phyloP scores from a whole-genome alignment of 345 rosid species.

The Syzygium grande region DNA sequence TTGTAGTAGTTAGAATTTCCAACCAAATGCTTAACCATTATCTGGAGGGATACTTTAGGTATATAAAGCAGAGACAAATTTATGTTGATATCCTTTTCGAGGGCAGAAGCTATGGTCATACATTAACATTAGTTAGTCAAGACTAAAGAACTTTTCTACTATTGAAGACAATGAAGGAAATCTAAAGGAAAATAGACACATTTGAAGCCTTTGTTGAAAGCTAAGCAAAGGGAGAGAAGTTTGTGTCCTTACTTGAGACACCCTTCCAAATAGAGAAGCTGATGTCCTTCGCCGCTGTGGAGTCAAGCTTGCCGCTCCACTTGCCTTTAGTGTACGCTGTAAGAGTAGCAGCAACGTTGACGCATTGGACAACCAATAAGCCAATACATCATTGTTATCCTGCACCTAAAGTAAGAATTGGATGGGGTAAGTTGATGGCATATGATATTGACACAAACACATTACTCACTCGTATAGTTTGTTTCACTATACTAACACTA shows the following conservation, averaged over 20 bases:
- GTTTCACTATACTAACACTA: slow-evolving; percentile 5
- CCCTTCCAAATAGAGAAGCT: slow-evolving; percentile 75
- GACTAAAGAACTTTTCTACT: neutral
- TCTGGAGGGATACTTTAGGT: neutral
- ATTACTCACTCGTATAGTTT: neutral
- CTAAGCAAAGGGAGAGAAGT: neutral
- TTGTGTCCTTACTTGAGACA: slow-evolving; percentile 57
- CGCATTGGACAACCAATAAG: slow-evolving; percentile 93
- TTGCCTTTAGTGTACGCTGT: slow-evolving; percentile 86
- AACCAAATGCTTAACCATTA: neutral
- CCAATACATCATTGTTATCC: slow-evolving; percentile 62
- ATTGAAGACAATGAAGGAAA: neutral
- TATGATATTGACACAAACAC: neutral
- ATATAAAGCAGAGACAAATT: neutral
- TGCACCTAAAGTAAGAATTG: slow-evolving; percentile 42
- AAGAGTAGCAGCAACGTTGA: slow-evolving; percentile 75
- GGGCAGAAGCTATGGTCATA: neutral
- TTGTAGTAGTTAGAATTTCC: neutral
- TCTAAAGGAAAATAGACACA: neutral
- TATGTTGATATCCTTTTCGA: neutral
- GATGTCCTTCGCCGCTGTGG: slow-evolving; percentile 70
- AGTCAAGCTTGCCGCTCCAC: slow-evolving; percentile 60
- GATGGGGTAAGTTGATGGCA: slow-evolving; percentile 9
- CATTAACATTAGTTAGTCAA: neutral
- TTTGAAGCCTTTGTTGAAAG: neutral